phyloP scores from a whole-genome alignment of 495 filamentous ascomycete genomes.

The Xylaria flabelliformis region DNA sequence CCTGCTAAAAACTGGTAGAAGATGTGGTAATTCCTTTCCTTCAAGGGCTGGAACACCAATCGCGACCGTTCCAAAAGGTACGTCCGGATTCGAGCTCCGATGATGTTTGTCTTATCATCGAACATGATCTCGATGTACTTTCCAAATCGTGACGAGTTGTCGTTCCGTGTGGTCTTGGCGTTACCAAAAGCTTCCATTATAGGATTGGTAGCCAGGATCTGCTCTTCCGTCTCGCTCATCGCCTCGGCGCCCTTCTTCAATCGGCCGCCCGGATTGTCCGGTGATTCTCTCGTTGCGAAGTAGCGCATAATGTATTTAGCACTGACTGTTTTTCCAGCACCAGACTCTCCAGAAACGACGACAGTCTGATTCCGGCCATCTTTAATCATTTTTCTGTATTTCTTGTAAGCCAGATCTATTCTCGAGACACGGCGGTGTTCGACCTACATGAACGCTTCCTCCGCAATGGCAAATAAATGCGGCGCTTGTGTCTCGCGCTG shows the following conservation, averaged over 20 bases:
- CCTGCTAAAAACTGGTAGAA: slow-evolving; percentile 99
- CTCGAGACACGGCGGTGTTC: slow-evolving; percentile 10
- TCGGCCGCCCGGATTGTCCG: slow-evolving; percentile 83
- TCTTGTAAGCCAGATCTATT: slow-evolving; percentile 25
- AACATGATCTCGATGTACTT: slow-evolving; percentile 99
- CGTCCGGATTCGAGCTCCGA: slow-evolving; percentile 94
- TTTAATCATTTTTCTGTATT: slow-evolving; percentile 88
- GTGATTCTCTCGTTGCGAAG: slow-evolving; percentile 96
- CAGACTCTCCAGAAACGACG: slow-evolving; percentile 97
- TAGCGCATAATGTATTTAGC: slow-evolving; percentile 99
- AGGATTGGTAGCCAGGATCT: slow-evolving; percentile 96
- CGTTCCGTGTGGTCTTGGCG: slow-evolving; percentile 97
- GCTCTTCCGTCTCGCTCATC: slow-evolving; percentile 98
- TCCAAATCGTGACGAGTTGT: slow-evolving; percentile 98
- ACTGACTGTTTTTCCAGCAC: slow-evolving; percentile 98
- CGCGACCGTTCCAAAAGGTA: slow-evolving; percentile 95
- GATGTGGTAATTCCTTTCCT: slow-evolving; percentile 98
- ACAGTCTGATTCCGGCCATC: slow-evolving; percentile 97
- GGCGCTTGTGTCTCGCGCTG: slow-evolving; percentile 95
- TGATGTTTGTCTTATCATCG: slow-evolving; percentile 92
- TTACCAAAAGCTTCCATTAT: slow-evolving; percentile 99
- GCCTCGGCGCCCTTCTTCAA: slow-evolving; percentile 78
- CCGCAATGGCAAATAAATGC: slow-evolving; percentile 97
- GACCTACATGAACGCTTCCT: slow-evolving; percentile 92
- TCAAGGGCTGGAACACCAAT: slow-evolving; percentile 96